Evolutionary conservation across 495 filamentous ascomycete species (phyloP).

Genomic region (Tuber brumale): DNA sequence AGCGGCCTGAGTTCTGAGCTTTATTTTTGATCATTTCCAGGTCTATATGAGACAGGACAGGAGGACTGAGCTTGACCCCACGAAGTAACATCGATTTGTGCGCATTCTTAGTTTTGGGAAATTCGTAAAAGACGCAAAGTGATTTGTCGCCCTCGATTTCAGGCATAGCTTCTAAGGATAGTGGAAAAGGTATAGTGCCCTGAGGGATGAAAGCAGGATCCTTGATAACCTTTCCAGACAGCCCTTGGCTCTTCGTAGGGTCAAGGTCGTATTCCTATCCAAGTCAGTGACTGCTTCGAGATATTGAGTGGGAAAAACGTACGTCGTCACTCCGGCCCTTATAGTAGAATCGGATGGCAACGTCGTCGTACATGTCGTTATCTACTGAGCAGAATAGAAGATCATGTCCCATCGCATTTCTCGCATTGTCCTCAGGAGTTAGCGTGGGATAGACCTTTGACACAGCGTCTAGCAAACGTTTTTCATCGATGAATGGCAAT

Average conservation of each 20-base stretch:
- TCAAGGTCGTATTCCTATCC: slow-evolving; percentile 59
- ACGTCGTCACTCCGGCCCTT: slow-evolving; percentile 63
- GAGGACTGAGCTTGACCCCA: slow-evolving; percentile 63
- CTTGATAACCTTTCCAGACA: slow-evolving; percentile 74
- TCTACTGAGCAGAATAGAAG: slow-evolving; percentile 74
- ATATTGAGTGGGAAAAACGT: slow-evolving; percentile 9
- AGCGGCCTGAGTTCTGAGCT: slow-evolving; percentile 54
- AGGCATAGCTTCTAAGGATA: slow-evolving; percentile 61
- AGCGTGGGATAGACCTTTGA: slow-evolving; percentile 71
- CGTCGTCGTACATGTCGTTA: slow-evolving; percentile 73
- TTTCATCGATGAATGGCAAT: slow-evolving; percentile 93
- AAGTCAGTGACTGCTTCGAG: background rate
- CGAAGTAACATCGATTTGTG: slow-evolving; percentile 95
- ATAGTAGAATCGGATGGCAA: slow-evolving; percentile 77
- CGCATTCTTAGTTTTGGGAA: slow-evolving; percentile 60
- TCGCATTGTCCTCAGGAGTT: slow-evolving; percentile 64
- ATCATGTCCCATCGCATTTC: slow-evolving; percentile 76
- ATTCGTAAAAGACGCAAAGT: slow-evolving; percentile 78
- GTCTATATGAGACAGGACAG: slow-evolving; percentile 66
- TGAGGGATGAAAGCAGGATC: slow-evolving; percentile 73
- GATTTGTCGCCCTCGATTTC: slow-evolving; percentile 75
- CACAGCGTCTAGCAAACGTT: slow-evolving; percentile 76
- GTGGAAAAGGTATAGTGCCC: slow-evolving; percentile 58
- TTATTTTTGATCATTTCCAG: slow-evolving; percentile 60
- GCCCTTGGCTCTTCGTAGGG: slow-evolving; percentile 62